phyloP scores from a whole-genome alignment of 1,284 basidiomycete species.

The Naganishia cerealis region DNA sequence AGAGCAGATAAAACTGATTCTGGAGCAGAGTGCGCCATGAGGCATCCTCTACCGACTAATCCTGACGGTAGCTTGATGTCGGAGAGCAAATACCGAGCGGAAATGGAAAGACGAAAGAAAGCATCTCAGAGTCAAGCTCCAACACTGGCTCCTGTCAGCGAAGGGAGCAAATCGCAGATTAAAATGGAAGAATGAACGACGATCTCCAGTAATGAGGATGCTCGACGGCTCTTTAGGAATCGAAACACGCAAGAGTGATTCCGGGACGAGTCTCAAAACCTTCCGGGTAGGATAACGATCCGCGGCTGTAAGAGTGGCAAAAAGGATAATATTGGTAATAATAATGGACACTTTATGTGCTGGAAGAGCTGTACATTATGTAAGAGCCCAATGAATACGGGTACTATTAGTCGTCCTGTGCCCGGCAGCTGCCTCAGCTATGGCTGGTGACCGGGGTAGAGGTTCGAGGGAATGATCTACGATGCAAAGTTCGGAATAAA shows the following conservation, averaged over 20 bases:
- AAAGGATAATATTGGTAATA: conserved; percentile 4
- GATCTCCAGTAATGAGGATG: neutral
- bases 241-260: too few relatives aligned
- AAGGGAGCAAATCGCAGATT: conserved; percentile 13
- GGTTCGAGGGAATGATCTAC: too few relatives aligned
- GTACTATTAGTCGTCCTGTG: neutral
- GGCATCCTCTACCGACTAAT: conserved; percentile 52
- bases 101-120: conserved; percentile 39
- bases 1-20: conserved; percentile 53
- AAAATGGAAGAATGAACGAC: conserved; percentile 22
- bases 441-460: too few relatives aligned
- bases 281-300: neutral
- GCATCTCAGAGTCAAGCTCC: conserved; percentile 11
- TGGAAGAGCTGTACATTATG: neutral
- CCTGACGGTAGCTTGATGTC: conserved; percentile 52
- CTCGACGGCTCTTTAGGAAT: neutral
- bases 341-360: conserved; percentile 21
- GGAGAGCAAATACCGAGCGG: conserved; percentile 52
- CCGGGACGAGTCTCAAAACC: neutral
- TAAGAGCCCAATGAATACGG: neutral
- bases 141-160: conserved; percentile 11
- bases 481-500: too few relatives aligned
- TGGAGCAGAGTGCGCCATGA: conserved; percentile 53
- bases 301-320: neutral
- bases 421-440: neutral